Conservation (phyloP, 2,329 filamentous ascomycete species). For the Colletotrichum sp. region DNA sequence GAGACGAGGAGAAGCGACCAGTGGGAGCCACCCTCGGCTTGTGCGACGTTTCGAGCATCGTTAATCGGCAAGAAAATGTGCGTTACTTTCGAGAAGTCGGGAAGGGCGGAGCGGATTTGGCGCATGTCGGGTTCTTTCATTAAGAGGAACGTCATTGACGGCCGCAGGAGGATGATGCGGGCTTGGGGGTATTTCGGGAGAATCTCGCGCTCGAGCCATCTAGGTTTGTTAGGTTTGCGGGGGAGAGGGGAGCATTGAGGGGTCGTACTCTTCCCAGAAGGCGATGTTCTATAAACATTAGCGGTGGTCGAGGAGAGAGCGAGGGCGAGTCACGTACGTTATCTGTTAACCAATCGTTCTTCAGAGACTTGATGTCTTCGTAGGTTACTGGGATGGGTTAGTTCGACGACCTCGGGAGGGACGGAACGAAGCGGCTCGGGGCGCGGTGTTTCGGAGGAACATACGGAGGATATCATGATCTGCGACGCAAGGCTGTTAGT, state of each 20-base stretch:
- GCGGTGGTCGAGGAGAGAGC: neutral
- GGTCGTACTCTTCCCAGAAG: slow-evolving; percentile 92
- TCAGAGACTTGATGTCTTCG: slow-evolving; percentile 87
- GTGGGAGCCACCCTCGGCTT: slow-evolving; percentile 89
- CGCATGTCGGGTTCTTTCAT: slow-evolving; percentile 71
- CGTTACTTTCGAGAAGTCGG: slow-evolving; percentile 79
- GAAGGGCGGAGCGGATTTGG: slow-evolving; percentile 70
- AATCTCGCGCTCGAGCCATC: slow-evolving; percentile 88
- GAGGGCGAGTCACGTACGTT: slow-evolving; percentile 66
- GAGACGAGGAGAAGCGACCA: slow-evolving; percentile 94
- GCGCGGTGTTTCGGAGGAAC: neutral
- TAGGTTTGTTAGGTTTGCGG: slow-evolving; percentile 29
- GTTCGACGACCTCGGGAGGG: neutral
- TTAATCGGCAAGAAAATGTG: slow-evolving; percentile 98
- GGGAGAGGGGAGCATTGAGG: neutral
- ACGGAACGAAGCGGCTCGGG: neutral
- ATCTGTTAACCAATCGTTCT: slow-evolving; percentile 95
- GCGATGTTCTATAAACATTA: slow-evolving; percentile 74
- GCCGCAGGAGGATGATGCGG: slow-evolving; percentile 87
- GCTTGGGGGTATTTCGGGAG: slow-evolving; percentile 81
- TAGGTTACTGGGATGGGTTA: slow-evolving; percentile 68
- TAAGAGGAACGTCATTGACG: slow-evolving; percentile 90
- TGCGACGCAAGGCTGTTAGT: slow-evolving; percentile 20
- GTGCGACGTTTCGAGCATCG: slow-evolving; percentile 76
- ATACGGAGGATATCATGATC: slow-evolving; percentile 33